Conservation (phyloP, 108 stramenopile genomes). For the Fragilaria crotonensis region DNA sequence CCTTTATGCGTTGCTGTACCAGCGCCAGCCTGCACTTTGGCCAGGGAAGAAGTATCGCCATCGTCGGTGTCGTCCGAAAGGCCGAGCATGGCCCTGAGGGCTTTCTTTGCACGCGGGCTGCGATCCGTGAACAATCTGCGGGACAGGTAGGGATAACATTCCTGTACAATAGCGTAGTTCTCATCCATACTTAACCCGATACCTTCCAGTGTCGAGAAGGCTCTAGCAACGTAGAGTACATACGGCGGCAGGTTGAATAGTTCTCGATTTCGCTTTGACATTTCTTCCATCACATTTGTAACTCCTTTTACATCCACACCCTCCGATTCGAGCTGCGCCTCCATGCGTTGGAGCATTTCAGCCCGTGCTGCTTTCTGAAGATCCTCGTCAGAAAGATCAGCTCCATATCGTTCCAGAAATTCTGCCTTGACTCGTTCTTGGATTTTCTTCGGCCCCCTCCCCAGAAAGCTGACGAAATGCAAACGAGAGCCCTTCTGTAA, state of each 20-base stretch:
- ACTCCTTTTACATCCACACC: conserved; percentile 77
- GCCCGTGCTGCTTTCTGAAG: conserved; percentile 44
- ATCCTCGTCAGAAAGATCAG: conserved; percentile 48
- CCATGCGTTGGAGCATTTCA: conserved; percentile 69
- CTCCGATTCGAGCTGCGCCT: conserved; percentile 56
- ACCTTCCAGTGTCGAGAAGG: conserved; percentile 83
- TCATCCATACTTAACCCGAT: conserved; percentile 80
- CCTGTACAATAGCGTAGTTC: conserved; percentile 82
- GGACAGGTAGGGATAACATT: conserved; percentile 85
- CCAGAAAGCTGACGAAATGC: conserved; percentile 63
- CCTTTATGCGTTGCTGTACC: conserved; percentile 8
- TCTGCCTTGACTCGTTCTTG: conserved; percentile 72
- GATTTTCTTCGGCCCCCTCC: conserved; percentile 74
- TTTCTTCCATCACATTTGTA: conserved; percentile 74
- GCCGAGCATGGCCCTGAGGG: conserved; percentile 75
- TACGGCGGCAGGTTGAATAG: conserved; percentile 71
- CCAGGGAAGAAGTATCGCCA: conserved; percentile 20
- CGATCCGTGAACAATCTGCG: conserved; percentile 81
- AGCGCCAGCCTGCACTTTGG: conserved; percentile 33
- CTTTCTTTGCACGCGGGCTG: conserved; percentile 69
- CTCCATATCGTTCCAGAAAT: conserved; percentile 62
- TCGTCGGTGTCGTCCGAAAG: conserved; percentile 33
- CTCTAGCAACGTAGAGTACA: conserved; percentile 74
- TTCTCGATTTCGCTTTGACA: conserved; percentile 67
- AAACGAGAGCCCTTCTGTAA: conserved; percentile 72